Percentiles rank a stretch among this genome's conserved stretches.
These are phyloP conservation scores for Termitomyces sp. DNA, from an alignment of 768 basidiomycete genomes.

Conservation along the genomic window DNA sequence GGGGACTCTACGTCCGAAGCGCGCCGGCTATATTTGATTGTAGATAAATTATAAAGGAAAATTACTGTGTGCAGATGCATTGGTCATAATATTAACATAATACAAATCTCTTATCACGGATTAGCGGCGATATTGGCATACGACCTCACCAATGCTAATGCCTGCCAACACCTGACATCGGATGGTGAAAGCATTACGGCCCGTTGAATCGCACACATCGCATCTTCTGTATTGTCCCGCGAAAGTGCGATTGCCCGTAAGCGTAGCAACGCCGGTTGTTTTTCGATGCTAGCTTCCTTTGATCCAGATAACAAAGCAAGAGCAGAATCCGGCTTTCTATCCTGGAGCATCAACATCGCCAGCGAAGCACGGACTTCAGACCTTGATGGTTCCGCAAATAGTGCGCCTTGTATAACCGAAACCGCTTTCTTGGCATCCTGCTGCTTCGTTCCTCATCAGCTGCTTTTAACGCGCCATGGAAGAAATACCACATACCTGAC, in stretches of 20 bases:
- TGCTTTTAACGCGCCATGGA: not conserved
- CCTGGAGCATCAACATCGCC: slow-evolving; percentile 49
- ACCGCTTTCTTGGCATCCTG: slow-evolving; percentile 42
- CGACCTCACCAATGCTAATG: slow-evolving; percentile 48
- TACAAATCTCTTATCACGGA: slow-evolving; percentile 7
- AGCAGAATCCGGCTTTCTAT: slow-evolving; percentile 33
- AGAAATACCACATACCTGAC: slow-evolving; percentile 44
- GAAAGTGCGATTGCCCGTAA: slow-evolving; percentile 45
- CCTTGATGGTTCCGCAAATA: slow-evolving; percentile 51
- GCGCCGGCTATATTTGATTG: slow-evolving; percentile 46
- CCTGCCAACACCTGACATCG: slow-evolving; percentile 47
- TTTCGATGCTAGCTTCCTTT: slow-evolving; percentile 20
- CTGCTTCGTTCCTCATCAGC: slow-evolving; percentile 24
- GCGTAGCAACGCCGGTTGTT: slow-evolving; percentile 35
- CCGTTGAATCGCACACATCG: slow-evolving; percentile 48
- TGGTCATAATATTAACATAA: slow-evolving; percentile 12
- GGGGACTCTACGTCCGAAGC: slow-evolving; percentile 29
- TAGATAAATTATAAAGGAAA: slow-evolving; percentile 19
- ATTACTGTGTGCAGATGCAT: not conserved
- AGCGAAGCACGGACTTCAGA: slow-evolving; percentile 45
- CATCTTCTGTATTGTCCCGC: slow-evolving; percentile 14
- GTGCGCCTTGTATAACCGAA: slow-evolving; percentile 47
- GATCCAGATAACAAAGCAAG: slow-evolving; percentile 38
- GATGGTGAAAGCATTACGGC: slow-evolving; percentile 59
- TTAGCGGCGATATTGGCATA: slow-evolving; percentile 1